Evolutionary conservation across 2,329 filamentous ascomycete species (phyloP), one percentile per base, ranked within the genome.

Genomic region (Zasmidium angulare): DNA sequence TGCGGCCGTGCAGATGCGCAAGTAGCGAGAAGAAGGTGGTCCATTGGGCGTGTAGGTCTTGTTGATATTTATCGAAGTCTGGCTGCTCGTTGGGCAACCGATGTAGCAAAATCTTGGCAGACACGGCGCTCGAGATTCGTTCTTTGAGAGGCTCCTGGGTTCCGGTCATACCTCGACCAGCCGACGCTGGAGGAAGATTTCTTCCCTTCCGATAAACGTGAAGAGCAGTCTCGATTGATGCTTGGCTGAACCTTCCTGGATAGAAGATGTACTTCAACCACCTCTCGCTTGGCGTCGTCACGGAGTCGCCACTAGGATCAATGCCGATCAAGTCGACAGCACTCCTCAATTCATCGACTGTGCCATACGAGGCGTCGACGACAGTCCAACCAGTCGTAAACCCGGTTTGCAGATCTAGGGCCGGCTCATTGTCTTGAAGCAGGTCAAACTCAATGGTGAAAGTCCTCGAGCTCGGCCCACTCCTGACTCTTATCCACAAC

Each of bases 201-300:
- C 83, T 72, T 2, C 81, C 89, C 65, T 87, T 86, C 72, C 91
- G 88, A 69, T 96, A 97, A 58, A 96, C 89, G 23, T 84, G 81
- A 31, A 98, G 78, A 1, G 93, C 90, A 17, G 91, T 91, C 72
- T 96, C 91, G 14, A 99, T 80, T 0, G 91, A 93, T 7, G 90
- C 82, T 31, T 82, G 83, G 0, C 90, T 89, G 71, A 96, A 98
- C 55, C 89, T 86, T 17, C 91, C 91, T 1, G 95, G 93, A 60
- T 86, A 87, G 68, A 98, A 84, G 59, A 99, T 86, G 65, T 89
- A 89, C 24, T 89, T 82, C 9, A 97, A 78, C 95, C 95, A 99
- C 72, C 89, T 89, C 68, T 96, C 91, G 80, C 74, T 71, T 1
- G 69, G 65, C 19, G 68, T 69, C 9, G 62, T 50, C 1, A 60